Conservation (phyloP, 441 rosid species). For the Erodium chrysanthum region DNA sequence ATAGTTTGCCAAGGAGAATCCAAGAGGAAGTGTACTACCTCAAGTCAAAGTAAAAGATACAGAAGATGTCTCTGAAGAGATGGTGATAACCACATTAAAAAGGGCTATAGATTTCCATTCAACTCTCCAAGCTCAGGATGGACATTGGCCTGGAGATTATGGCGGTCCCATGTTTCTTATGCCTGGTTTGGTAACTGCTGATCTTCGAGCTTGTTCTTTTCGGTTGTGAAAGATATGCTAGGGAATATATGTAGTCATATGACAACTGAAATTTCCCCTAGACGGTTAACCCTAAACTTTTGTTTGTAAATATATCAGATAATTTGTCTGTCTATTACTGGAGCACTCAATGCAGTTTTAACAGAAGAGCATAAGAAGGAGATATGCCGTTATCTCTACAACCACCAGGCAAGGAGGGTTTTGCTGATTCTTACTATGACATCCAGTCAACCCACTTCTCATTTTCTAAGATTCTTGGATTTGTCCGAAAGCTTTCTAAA, state of each 20-base stretch:
- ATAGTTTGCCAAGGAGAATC: conserved; percentile 42
- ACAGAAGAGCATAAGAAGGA: conserved; percentile 63
- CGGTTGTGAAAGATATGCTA: neutral
- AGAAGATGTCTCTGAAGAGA: conserved; percentile 38
- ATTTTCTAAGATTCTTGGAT: neutral
- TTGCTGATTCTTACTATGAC: conserved; percentile 7
- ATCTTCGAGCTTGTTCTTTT: conserved; percentile 4
- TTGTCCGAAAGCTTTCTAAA: neutral
- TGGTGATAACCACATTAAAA: conserved; percentile 37
- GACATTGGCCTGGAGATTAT: conserved; percentile 97
- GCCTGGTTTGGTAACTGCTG: conserved; percentile 67
- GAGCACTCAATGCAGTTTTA: conserved; percentile 66
- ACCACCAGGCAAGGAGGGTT: conserved; percentile 59
- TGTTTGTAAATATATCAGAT: conserved; percentile 31
- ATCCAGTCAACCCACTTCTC: neutral
- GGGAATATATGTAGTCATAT: neutral
- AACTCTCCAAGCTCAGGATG: conserved; percentile 67
- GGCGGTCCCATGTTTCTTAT: conserved; percentile 95
- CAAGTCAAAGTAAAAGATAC: conserved; percentile 40
- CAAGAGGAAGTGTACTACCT: conserved; percentile 27
- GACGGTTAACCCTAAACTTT: neutral
- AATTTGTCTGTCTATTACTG: conserved; percentile 63
- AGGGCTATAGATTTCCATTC: conserved; percentile 64
- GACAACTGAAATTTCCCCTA: neutral
- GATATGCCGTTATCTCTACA: conserved; percentile 79